A percentile compares a stretch with the other conserved stretches of the same genome.
Conservation (phyloP, 2,329 filamentous ascomycete genomes). For the Pseudogymnoascus sp. region DNA sequence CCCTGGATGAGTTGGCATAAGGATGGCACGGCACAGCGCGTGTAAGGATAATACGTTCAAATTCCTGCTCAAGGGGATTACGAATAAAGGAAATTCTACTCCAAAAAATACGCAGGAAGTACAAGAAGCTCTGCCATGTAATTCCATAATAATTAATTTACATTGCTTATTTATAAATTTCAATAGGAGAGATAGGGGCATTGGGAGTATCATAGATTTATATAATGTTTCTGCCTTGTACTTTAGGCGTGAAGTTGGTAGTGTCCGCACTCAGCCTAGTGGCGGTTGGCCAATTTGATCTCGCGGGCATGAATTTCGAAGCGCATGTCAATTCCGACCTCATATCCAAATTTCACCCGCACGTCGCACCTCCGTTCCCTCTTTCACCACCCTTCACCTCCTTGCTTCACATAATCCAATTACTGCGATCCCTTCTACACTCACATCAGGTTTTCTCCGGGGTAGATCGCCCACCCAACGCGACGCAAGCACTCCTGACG, state of each 20-base stretch:
- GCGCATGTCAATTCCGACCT: slow-evolving; percentile 3
- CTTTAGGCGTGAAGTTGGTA: not conserved
- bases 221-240: not conserved
- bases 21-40: not conserved
- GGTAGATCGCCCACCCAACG: slow-evolving; percentile 3
- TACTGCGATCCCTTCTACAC: not conserved
- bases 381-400: not conserved
- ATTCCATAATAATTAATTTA: slow-evolving; percentile 4
- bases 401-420: not conserved
- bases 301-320: slow-evolving; percentile 7
- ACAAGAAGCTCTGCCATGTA: slow-evolving; percentile 3
- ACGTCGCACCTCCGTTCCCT: not conserved
- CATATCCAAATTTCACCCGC: not conserved
- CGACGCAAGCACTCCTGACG: not conserved
- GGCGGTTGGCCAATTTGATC: slow-evolving; percentile 6
- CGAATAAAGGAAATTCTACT: slow-evolving; percentile 1
- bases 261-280: slow-evolving; percentile 6
- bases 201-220: too few species aligned
- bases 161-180: not conserved
- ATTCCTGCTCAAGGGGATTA: not conserved
- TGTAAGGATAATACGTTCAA: not conserved
- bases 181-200: not conserved
- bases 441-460: not conserved
- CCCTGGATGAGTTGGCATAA: slow-evolving; percentile 5
- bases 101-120: not conserved